Conservation (phyloP, 345 rosid species). For the thale cress (Arabidopsis thaliana) region TAIR10.1 NC_003070.9:24108001-24108500, state of each 20-base stretch:
- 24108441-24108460: conserved; percentile 74
- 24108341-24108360: neutral
- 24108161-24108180: conserved; percentile 6
- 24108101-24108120: neutral
- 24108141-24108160: neutral
- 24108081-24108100: conserved; percentile 10
- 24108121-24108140: neutral
- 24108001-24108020: conserved; percentile 14
- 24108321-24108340: neutral
- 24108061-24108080: neutral
- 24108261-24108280: conserved; percentile 95
- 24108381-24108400: conserved; percentile 62
- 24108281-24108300: conserved; percentile 82
- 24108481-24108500: conserved; percentile 82
- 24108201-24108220: conserved; percentile 77
- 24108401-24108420: conserved; percentile 91
- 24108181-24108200: conserved; percentile 23
- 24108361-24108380: conserved; percentile 3
- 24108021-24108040: conserved; percentile 14
- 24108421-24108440: conserved; percentile 94
- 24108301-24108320: conserved; percentile 66
- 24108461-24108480: conserved; percentile 91
- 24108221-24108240: conserved; percentile 96
- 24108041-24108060: neutral
- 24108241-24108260: conserved; percentile 87